Base-by-base conservation (phyloP, 306 rosid genomes). In the Rubus idaeus region DNA sequence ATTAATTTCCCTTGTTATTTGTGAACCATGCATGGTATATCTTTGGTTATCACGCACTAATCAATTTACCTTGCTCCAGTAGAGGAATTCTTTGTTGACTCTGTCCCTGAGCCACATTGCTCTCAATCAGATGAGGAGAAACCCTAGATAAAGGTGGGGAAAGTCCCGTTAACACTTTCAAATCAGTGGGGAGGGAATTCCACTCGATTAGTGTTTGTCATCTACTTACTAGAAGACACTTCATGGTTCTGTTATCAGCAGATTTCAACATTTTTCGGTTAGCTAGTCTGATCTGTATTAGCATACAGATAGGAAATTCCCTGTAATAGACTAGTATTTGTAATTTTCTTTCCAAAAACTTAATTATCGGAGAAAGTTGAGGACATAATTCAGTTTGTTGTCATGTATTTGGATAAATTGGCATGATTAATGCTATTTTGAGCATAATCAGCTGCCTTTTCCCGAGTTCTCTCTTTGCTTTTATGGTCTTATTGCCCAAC, bases 41-140 rank as follows among this genome's bases (percentile, higher is more conserved):
- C 42, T 49, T 6, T 42, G 50, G 74, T 71, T 39, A 69, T 77
- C 51, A 61, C 10, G 73, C 56, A 52, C 68, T 58, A 61, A 77
- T 39, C n/a, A 58, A 75, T 68, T 62, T 45, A 10, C 76, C 71
- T 83, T 42, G 52, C 89, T 84, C 79, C 97, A 87, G 97, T 91
- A 85, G 99, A 91, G 86, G 99, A 96, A 87, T 96, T 91, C 93
- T 92, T 96, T 81, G 99, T 87, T 58, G 94, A 91, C 81, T 89
- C 99, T 49, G 88, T 86, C n/a, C 90, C 92, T 2, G 98, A 90
- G 44, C 97, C 90, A 12, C 89, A 88, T 30, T 80, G 90, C 82
- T 86, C 90, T 53, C 98, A 91, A 74, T 91, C 98, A 39, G 99
- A 96, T 2, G 99, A 92, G 81, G 98, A 96, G 84, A 95, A 77